Evolutionary conservation across 2,329 filamentous ascomycete genomes (phyloP).

Genomic region (Emmonsiellopsis sp.): DNA sequence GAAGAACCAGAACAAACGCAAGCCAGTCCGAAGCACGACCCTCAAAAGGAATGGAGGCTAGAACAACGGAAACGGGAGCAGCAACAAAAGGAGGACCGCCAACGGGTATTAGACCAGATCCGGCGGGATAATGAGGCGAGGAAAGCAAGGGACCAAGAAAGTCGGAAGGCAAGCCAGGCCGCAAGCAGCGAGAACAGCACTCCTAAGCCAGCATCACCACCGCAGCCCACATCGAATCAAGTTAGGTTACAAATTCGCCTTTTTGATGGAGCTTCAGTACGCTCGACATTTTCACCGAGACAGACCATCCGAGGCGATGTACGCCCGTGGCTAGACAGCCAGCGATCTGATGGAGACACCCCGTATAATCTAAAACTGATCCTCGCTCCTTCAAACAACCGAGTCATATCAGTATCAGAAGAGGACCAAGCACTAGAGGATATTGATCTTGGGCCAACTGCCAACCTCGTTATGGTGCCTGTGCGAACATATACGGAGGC

Average conservation of each 20-base stretch:
- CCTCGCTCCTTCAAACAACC: constrained; percentile 66
- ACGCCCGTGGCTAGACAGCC: constrained; percentile 65
- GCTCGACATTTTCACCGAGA: constrained; percentile 57
- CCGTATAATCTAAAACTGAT: constrained; percentile 82
- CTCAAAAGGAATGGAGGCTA: constrained; percentile 42
- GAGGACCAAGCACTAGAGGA: constrained; percentile 60
- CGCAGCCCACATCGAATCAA: constrained; percentile 15
- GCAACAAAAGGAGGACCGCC: constrained; percentile 58
- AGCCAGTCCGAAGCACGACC: constrained; percentile 30
- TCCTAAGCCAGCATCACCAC: background rate
- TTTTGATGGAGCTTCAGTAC: constrained; percentile 73
- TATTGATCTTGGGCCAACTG: constrained; percentile 65
- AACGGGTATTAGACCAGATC: constrained; percentile 63
- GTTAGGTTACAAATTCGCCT: constrained; percentile 69
- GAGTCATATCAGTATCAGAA: constrained; percentile 62
- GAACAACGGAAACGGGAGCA: constrained; percentile 52
- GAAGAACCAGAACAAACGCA: background rate
- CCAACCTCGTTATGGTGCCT: constrained; percentile 73
- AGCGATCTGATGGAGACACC: constrained; percentile 44
- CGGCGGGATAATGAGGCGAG: constrained; percentile 66
- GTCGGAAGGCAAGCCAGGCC: background rate
- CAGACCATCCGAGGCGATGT: constrained; percentile 57
- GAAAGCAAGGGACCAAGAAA: constrained; percentile 43
- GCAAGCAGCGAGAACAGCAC: constrained; percentile 6
- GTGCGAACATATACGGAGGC: constrained; percentile 52